Base-by-base conservation (phyloP, 352 stramenopile species). In the Phytophthora hybrid region DNA sequence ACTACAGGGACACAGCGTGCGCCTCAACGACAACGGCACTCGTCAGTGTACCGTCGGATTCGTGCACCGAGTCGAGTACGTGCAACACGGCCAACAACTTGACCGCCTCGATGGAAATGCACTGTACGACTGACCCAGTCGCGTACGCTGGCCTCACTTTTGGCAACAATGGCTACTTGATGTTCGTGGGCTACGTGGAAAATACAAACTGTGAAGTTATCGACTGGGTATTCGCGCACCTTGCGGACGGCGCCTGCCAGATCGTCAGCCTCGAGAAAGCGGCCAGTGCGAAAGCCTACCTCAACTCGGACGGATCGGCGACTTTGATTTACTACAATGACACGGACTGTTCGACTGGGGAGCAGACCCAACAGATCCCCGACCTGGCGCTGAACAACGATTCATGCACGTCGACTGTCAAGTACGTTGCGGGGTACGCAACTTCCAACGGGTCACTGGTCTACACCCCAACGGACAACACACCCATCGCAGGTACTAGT, bases 151-250 rank as follows among this genome's bases (percentile, higher is more conserved):
- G 29, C 53, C 16, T 32, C 29, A 44, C 16, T 5, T 59, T 59
- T 44, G 29, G 29, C 53, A 59, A 59, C 16, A 59, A 59, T 26
- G 54, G 54, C 29, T 59, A 59, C n/a, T 44, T 59, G 23, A 59
- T 59, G 54, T 46, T 59, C 54, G 29, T 46, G 54, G 29, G 54
- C 54, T 59, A 59, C 54, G 29, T 59, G 18, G 54, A 59, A 47
- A 44, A 59, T 16, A 59, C 54, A 6, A 59, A 46, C n/a, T 59
- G 29, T 31, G 18, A 16, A 9, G 54, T 59, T 11, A 29, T 59
- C 54, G 54, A 59, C 26, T 59, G 54, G 54, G 29, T 59, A 5
- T 59, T 46, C 26, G 54, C 29, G 19, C 53, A 59, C 18, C 53
- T 59, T 5, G 53, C 54, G 26, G 54, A 59, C 18, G 54, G 54